A percentile compares a stretch with the other conserved stretches of the same genome.
Conservation (phyloP, 2,329 filamentous ascomycete species). For the Cladosporium sp. region DNA sequence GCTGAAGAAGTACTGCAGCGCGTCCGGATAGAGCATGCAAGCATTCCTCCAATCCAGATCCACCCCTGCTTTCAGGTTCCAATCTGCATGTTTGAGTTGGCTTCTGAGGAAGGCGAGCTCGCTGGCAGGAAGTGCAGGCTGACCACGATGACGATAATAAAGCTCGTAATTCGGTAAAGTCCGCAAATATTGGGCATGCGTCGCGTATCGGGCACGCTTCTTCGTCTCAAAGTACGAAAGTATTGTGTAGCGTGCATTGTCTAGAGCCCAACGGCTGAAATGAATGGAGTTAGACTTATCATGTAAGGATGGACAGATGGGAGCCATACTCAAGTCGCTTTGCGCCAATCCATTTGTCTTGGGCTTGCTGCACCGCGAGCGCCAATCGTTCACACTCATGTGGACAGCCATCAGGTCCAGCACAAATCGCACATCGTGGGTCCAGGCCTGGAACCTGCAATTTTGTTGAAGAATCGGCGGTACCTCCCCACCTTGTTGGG, state of each 20-base stretch:
- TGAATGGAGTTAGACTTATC: neutral
- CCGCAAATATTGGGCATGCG: constrained; percentile 40
- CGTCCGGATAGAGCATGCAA: constrained; percentile 72
- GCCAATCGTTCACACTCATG: constrained; percentile 31
- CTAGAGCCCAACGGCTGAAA: constrained; percentile 43
- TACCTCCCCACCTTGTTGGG: too few relatives aligned
- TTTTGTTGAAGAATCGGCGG: too few relatives aligned
- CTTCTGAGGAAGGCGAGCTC: constrained; percentile 37
- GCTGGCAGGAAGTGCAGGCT: constrained; percentile 39
- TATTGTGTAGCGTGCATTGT: constrained; percentile 42
- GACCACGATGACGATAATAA: constrained; percentile 42
- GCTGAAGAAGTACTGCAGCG: constrained; percentile 74
- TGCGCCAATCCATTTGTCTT: constrained; percentile 25
- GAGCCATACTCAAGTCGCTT: constrained; percentile 25
- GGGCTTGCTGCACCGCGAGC: constrained; percentile 29
- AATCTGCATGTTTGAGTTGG: constrained; percentile 61
- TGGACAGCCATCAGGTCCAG: constrained; percentile 20
- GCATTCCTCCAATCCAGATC: constrained; percentile 75
- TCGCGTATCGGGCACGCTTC: constrained; percentile 36
- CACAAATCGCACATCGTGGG: neutral
- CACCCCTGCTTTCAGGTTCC: constrained; percentile 65
- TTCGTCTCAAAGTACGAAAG: constrained; percentile 40
- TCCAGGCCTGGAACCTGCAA: too few relatives aligned
- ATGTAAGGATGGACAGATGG: too few relatives aligned
- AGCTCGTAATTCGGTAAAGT: constrained; percentile 44